A percentile compares a stretch with the other conserved stretches of the same genome.
These are phyloP conservation scores for Mariannaea elegans DNA, from an alignment of 2,329 filamentous ascomycete species.

Conservation along the genomic window DNA sequence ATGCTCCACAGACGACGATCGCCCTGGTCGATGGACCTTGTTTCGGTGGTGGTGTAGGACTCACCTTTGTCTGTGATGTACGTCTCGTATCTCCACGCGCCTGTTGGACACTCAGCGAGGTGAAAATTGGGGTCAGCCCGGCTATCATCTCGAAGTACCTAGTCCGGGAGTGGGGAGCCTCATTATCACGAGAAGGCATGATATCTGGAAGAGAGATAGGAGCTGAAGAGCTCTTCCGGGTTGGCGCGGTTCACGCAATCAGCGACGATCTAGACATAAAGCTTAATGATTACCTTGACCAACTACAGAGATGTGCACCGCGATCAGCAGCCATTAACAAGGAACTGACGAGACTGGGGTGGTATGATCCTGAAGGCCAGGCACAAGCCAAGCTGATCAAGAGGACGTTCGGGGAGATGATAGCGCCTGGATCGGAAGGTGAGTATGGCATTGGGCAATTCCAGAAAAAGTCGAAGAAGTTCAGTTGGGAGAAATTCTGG, in stretches of 20 bases:
- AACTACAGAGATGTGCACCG: slow-evolving; percentile 16
- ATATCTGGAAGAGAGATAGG: slow-evolving; percentile 15
- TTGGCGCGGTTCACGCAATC: slow-evolving; percentile 6
- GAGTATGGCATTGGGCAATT: slow-evolving; percentile 18
- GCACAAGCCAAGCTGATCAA: slow-evolving; percentile 1
- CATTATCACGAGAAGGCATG: slow-evolving; percentile 20
- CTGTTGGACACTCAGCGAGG: slow-evolving; percentile 18
- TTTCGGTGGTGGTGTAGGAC: slow-evolving; percentile 20
- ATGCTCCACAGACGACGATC: slow-evolving; percentile 19
- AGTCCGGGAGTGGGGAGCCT: slow-evolving; percentile 21
- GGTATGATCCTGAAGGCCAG: slow-evolving; percentile 4
- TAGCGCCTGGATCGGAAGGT: slow-evolving; percentile 16
- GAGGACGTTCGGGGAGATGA: slow-evolving; percentile 8
- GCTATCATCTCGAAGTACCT: slow-evolving; percentile 26
- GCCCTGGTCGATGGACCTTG: slow-evolving; percentile 18
- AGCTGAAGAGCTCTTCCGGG: slow-evolving; percentile 4
- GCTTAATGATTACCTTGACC: slow-evolving; percentile 1
- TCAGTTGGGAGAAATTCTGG: slow-evolving; percentile 5
- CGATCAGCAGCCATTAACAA: slow-evolving; percentile 17
- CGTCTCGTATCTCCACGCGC: slow-evolving; percentile 11
- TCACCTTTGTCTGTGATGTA: slow-evolving; percentile 22
- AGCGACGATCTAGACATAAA: neutral
- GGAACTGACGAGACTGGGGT: slow-evolving; percentile 6
- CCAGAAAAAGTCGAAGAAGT: neutral
- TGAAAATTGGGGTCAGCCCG: slow-evolving; percentile 23